These are phyloP conservation scores for Aspergillus fumigatiaffinis DNA, from an alignment of 2,329 filamentous ascomycete genomes.

Conservation along the genomic window DNA sequence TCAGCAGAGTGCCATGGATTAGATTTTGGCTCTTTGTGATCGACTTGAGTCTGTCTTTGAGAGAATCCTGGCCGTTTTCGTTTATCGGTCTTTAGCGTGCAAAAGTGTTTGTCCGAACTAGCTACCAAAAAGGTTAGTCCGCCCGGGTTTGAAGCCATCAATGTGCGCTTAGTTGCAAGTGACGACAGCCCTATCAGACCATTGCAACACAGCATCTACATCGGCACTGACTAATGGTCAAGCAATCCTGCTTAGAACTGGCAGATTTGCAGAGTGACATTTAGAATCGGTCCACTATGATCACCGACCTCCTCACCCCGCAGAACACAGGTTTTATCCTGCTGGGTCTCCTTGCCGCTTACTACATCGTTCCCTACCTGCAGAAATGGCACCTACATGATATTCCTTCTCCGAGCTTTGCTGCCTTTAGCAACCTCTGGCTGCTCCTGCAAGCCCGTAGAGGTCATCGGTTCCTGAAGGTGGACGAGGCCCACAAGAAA, in stretches of 20 bases:
- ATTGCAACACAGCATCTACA: neutral
- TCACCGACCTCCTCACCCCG: constrained; percentile 22
- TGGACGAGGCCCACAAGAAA: constrained; percentile 71
- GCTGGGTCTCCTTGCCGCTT: constrained; percentile 49
- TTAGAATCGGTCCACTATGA: constrained; percentile 18
- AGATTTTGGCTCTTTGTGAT: neutral
- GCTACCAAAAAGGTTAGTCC: neutral
- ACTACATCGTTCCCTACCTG: constrained; percentile 57
- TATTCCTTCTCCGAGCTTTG: constrained; percentile 51
- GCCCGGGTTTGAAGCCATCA: neutral
- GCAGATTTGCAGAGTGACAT: neutral
- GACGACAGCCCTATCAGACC: neutral
- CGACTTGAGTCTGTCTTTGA: neutral
- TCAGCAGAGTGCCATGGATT: neutral
- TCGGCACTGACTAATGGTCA: neutral
- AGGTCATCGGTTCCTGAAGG: constrained; percentile 60
- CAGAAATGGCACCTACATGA: constrained; percentile 51
- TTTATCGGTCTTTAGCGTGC: neutral
- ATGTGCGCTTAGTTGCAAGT: neutral
- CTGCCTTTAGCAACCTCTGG: constrained; percentile 75
- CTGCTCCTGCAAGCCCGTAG: constrained; percentile 63
- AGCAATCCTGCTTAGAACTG: neutral
- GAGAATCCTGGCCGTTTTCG: neutral
- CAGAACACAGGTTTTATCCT: constrained; percentile 38
- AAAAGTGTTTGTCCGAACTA: neutral